Percentiles rank a stretch among this genome's conserved stretches.
These are phyloP conservation scores for Aspergillus carbonarius DNA, from an alignment of 2,329 filamentous ascomycete species.

Conservation along the genomic window DNA sequence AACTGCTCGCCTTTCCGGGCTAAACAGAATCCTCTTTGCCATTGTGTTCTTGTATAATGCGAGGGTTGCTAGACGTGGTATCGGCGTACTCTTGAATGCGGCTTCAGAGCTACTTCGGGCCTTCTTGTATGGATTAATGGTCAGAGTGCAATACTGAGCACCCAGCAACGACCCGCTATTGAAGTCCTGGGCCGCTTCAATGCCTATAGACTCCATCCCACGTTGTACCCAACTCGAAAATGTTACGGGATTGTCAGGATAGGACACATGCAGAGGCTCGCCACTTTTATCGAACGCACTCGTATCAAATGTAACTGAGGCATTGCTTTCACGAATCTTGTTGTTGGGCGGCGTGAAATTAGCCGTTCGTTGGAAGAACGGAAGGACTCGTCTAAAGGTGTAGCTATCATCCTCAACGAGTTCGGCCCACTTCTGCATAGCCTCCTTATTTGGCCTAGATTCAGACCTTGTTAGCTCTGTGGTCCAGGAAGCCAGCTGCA, in stretches of 20 bases:
- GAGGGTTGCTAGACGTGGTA: constrained; percentile 21
- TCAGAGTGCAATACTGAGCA: constrained; percentile 50
- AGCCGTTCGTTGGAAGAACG: constrained; percentile 30
- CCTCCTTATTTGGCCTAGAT: constrained; percentile 25
- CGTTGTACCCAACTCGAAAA: constrained; percentile 39
- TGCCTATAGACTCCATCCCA: constrained; percentile 43
- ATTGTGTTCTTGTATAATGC: constrained; percentile 46
- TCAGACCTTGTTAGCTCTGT: not conserved
- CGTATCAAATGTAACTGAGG: constrained; percentile 25
- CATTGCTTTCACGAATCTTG: constrained; percentile 16
- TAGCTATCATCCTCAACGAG: constrained; percentile 33
- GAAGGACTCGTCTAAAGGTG: constrained; percentile 29
- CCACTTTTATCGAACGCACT: constrained; percentile 30
- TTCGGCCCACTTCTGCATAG: constrained; percentile 36
- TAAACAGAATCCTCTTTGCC: constrained; percentile 52
- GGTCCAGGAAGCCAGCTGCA: not conserved
- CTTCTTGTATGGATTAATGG: constrained; percentile 38
- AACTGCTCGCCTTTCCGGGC: constrained; percentile 44
- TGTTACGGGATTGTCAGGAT: constrained; percentile 39
- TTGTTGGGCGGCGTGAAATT: constrained; percentile 29
- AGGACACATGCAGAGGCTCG: constrained; percentile 46
- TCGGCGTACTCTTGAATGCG: constrained; percentile 32
- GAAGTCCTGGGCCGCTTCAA: constrained; percentile 41
- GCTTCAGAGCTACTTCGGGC: constrained; percentile 51
- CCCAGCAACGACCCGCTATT: constrained; percentile 47